Conservation (phyloP, 2,329 filamentous ascomycete genomes). For the Microsporum ferrugineum region DNA sequence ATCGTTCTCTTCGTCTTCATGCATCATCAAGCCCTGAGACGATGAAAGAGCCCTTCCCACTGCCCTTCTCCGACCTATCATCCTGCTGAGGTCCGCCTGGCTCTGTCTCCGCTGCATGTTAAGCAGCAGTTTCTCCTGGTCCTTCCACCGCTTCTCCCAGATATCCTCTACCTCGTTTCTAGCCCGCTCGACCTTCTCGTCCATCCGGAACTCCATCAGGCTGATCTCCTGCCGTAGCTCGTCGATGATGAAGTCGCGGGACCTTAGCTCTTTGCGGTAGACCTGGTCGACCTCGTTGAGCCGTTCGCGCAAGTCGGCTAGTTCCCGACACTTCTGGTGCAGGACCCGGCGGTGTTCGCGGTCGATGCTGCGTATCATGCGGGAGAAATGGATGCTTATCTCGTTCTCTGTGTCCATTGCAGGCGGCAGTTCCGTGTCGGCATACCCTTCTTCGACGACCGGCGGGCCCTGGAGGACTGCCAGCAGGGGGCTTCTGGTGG, state of each 20-base stretch:
- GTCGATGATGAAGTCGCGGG: slow-evolving; percentile 21
- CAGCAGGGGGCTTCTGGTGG: slow-evolving; percentile 1
- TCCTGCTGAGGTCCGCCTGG: neutral
- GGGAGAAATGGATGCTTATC: slow-evolving; percentile 21
- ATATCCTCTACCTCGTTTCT: slow-evolving; percentile 25
- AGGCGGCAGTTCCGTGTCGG: slow-evolving; percentile 15
- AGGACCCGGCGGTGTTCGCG: slow-evolving; percentile 21
- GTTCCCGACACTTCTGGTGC: slow-evolving; percentile 21
- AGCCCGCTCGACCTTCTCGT: slow-evolving; percentile 21
- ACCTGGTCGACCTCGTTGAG: slow-evolving; percentile 24
- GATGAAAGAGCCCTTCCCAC: neutral
- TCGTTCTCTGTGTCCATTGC: slow-evolving; percentile 24
- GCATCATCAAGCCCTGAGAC: neutral
- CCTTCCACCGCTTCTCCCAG: slow-evolving; percentile 27
- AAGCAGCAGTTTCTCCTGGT: slow-evolving; percentile 16
- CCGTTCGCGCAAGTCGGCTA: slow-evolving; percentile 19
- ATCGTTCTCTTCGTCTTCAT: neutral
- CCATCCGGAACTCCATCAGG: slow-evolving; percentile 17
- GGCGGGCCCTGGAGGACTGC: slow-evolving; percentile 11
- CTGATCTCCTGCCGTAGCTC: slow-evolving; percentile 19
- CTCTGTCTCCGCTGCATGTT: neutral
- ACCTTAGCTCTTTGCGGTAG: slow-evolving; percentile 21
- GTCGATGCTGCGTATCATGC: slow-evolving; percentile 23
- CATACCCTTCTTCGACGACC: slow-evolving; percentile 14
- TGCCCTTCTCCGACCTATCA: neutral